These are phyloP conservation scores for Striga hermonthica DNA, from an alignment of 305 asterid species.

Conservation along the genomic window DNA sequence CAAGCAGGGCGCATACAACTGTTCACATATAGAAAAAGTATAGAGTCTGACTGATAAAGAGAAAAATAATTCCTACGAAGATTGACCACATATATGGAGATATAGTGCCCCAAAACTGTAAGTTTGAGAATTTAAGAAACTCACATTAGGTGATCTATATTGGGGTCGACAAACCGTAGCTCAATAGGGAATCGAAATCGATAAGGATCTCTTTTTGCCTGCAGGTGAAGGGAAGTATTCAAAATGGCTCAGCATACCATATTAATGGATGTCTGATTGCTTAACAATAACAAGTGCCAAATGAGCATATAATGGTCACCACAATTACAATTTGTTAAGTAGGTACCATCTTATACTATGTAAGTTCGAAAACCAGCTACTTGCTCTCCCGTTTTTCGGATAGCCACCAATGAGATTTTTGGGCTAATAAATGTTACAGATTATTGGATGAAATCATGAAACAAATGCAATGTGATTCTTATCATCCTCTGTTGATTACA, in stretches of 20 bases:
- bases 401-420: neutral
- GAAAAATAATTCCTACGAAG: conserved; percentile 14
- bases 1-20: conserved; percentile 10
- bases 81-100: conserved; percentile 4
- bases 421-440: neutral
- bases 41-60: conserved; percentile 20
- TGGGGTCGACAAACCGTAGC: conserved; percentile 87
- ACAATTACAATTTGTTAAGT: neutral
- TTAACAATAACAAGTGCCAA: neutral
- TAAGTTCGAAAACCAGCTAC: conserved; percentile 22
- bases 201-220: conserved; percentile 96
- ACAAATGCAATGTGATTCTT: conserved; percentile 11
- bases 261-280: conserved; percentile 4
- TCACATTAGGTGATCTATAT: conserved; percentile 88
- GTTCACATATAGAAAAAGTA: conserved; percentile 20
- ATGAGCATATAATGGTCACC: conserved; percentile 1
- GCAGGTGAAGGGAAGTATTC: conserved; percentile 43
- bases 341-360: neutral
- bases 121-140: conserved; percentile 31
- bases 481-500: conserved; percentile 20
- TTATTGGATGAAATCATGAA: neutral
- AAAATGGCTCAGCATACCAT: conserved; percentile 19
- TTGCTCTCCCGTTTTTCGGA: neutral
- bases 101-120: conserved; percentile 20
- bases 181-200: conserved; percentile 92